phyloP scores from a whole-genome alignment of 1,139 yeast genomes.

The Saccharomyces uvarum region DNA sequence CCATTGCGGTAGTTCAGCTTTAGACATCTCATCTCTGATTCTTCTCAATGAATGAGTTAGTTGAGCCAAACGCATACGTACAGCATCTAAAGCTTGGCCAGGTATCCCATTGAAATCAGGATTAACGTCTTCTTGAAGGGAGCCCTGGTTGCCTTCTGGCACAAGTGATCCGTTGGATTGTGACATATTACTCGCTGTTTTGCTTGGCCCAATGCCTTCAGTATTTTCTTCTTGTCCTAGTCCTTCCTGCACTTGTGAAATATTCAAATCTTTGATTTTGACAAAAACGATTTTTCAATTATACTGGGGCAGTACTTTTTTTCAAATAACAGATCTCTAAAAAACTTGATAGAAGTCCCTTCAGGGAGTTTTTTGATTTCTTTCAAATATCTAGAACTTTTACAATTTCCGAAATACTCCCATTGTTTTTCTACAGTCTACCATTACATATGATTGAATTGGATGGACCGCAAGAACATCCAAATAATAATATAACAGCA shows the following conservation, averaged over 20 bases:
- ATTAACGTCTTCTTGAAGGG: constrained; percentile 17
- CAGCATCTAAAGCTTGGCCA: constrained; percentile 50
- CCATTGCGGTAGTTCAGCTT: constrained; percentile 34
- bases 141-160: constrained; percentile 6
- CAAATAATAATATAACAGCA: not conserved
- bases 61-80: constrained; percentile 53
- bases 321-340: not conserved
- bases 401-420: not conserved
- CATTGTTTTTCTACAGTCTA: not conserved
- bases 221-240: not conserved
- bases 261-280: not conserved
- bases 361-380: not conserved
- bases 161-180: constrained; percentile 6
- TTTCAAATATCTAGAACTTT: not conserved
- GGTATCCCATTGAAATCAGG: constrained; percentile 42
- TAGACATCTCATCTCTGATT: constrained; percentile 38
- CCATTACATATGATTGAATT: constrained; percentile 3
- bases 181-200: constrained; percentile 4
- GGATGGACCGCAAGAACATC: constrained; percentile 3
- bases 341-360: not conserved
- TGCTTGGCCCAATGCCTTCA: not conserved
- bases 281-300: not conserved
- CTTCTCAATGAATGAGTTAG: constrained; percentile 41
- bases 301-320: not conserved
- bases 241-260: not conserved